A percentile compares a stretch with the other conserved stretches of the same genome.
phyloP scores from a whole-genome alignment of 192 early-diverging fungal genomes.

The Linnemannia hyalina region DNA sequence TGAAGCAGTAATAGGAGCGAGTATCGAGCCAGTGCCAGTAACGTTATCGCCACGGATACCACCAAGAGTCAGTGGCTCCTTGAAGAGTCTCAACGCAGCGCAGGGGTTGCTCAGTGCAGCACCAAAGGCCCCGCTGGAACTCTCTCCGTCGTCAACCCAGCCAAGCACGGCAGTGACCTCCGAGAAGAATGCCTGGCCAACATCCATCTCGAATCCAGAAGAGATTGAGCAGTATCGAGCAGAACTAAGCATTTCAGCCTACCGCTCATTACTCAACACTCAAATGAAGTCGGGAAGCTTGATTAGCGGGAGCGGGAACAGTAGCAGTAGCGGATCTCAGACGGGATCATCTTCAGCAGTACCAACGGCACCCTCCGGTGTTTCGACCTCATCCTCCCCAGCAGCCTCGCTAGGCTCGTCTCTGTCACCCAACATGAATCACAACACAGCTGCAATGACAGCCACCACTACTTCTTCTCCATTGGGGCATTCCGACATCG shows the following conservation, averaged over 20 bases:
- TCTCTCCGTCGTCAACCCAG: conserved; percentile 36
- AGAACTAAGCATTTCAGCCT: conserved; percentile 48
- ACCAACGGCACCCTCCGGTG: conserved; percentile 4
- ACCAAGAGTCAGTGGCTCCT: background rate
- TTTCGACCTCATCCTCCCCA: background rate
- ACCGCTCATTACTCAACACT: conserved; percentile 46
- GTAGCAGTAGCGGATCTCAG: conserved; percentile 14
- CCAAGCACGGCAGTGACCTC: conserved; percentile 31
- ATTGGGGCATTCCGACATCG: background rate
- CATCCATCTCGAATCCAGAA: conserved; percentile 28
- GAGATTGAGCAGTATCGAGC: conserved; percentile 54
- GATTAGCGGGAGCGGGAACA: conserved; percentile 3
- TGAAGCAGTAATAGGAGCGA: background rate
- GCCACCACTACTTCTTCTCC: background rate
- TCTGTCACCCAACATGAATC: background rate
- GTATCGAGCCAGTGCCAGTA: background rate
- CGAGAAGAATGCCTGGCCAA: conserved; percentile 38
- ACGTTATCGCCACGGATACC: conserved; percentile 20
- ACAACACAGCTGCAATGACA: background rate
- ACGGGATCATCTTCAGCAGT: background rate
- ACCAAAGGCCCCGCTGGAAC: conserved; percentile 29
- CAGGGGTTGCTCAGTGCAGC: conserved; percentile 7
- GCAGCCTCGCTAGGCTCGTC: conserved; percentile 11
- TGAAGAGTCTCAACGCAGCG: background rate
- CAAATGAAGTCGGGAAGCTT: conserved; percentile 34